Conservation (phyloP, 495 filamentous ascomycete genomes). For the Pseudomonodictys pantanalensis region DNA sequence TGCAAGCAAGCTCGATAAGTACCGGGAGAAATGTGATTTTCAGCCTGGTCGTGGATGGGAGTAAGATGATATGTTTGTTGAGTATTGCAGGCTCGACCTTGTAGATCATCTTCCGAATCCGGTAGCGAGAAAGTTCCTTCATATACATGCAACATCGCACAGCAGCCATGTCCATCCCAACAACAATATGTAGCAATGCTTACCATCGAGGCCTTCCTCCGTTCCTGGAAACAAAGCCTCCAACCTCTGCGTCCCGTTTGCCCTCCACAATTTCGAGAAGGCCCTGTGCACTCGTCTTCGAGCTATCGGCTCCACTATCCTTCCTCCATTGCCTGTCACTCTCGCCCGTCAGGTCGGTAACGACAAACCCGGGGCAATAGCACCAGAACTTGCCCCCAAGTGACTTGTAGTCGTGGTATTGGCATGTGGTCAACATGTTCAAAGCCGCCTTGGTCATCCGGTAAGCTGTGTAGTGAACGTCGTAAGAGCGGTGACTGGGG, state of each 20-base stretch:
- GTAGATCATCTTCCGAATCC: too few relatives aligned
- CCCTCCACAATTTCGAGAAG: constrained; percentile 42
- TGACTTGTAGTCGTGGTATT: constrained; percentile 9
- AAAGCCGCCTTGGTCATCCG: constrained; percentile 38
- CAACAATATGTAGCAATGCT: too few relatives aligned
- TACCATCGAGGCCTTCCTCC: constrained; percentile 25
- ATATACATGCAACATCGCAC: too few relatives aligned
- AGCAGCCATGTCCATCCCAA: too few relatives aligned
- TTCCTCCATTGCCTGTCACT: constrained; percentile 36
- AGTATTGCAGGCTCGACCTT: too few relatives aligned
- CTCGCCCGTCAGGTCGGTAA: constrained; percentile 42
- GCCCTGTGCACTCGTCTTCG: constrained; percentile 36
- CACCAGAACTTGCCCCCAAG: constrained; percentile 37
- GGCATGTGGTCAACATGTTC: constrained; percentile 34
- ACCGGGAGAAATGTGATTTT: too few relatives aligned
- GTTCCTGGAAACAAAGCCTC: constrained; percentile 38
- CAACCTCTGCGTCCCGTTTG: constrained; percentile 40
- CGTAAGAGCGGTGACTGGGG: not conserved
- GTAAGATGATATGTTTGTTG: too few relatives aligned
- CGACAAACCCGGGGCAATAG: constrained; percentile 38
- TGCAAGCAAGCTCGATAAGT: too few relatives aligned
- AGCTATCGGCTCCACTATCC: constrained; percentile 39
- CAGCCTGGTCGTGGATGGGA: too few relatives aligned
- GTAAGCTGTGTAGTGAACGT: constrained; percentile 16
- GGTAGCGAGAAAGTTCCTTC: too few relatives aligned